Evolutionary conservation across 108 stramenopile genomes (phyloP).

Genomic region (Fistulifera pelliculosa): DNA sequence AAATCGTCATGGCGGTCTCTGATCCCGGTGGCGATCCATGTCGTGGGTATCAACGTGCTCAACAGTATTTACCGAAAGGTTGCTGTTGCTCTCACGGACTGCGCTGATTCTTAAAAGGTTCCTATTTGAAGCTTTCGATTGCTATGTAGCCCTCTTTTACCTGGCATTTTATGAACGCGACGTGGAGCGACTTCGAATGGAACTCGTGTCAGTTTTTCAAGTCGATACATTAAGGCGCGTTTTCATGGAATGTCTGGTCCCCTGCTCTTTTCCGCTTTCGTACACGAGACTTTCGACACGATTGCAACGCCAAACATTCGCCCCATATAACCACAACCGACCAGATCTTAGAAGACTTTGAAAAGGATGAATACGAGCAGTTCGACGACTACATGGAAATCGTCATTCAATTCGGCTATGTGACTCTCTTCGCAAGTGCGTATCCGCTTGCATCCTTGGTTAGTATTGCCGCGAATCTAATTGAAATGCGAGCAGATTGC

Average conservation of each 20-base stretch:
- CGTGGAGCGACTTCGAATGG: conserved; percentile 40
- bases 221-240: conserved; percentile 47
- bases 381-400: conserved; percentile 88
- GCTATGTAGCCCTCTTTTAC: conserved; percentile 76
- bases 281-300: too few relatives aligned
- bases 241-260: conserved; percentile 37
- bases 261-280: conserved; percentile 7
- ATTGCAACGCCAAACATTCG: too few relatives aligned
- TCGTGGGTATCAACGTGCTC: conserved; percentile 40
- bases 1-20: conserved; percentile 34
- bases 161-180: conserved; percentile 74
- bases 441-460: conserved; percentile 71
- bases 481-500: conserved; percentile 58
- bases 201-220: conserved; percentile 53
- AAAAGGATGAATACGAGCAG: conserved; percentile 11
- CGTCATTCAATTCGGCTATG: conserved; percentile 77
- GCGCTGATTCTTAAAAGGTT: conserved; percentile 71
- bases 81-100: conserved; percentile 54
- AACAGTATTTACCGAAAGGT: conserved; percentile 51
- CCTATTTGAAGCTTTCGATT: conserved; percentile 81
- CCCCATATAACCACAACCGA: not conserved
- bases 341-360: not conserved
- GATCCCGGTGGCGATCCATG: conserved; percentile 60
- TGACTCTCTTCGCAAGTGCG: conserved; percentile 75
- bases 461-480: conserved; percentile 41